Conservation (phyloP, 371 early-diverging fungal genomes). For the Mucor racemosus region DNA sequence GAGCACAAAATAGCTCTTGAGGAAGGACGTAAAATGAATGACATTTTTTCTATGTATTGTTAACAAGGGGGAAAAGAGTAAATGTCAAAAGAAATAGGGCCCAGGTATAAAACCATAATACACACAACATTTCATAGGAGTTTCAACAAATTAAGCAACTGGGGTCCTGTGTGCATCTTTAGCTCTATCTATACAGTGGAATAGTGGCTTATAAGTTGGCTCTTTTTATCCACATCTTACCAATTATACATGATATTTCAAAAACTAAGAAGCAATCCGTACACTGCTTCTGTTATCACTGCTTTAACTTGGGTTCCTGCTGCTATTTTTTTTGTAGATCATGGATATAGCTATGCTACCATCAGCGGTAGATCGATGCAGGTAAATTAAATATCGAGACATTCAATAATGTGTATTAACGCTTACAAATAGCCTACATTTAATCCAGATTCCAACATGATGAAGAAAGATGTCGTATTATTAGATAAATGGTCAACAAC, state of each 20-base stretch:
- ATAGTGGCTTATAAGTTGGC: constrained; percentile 14
- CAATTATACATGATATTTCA: constrained; percentile 24
- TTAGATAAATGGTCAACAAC: constrained; percentile 69
- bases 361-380: constrained; percentile 77
- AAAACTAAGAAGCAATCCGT: constrained; percentile 38
- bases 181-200: background rate
- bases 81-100: constrained; percentile 6
- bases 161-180: background rate
- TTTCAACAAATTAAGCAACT: background rate
- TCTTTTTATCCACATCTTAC: background rate
- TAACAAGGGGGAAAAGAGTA: background rate
- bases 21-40: constrained; percentile 29
- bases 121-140: background rate
- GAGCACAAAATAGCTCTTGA: constrained; percentile 4
- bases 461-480: constrained; percentile 77
- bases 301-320: constrained; percentile 66
- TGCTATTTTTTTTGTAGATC: constrained; percentile 61
- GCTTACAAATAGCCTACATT: constrained; percentile 69
- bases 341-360: constrained; percentile 64
- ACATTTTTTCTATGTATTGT: constrained; percentile 14
- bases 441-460: constrained; percentile 83
- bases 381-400: constrained; percentile 35
- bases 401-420: background rate
- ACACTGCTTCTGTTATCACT: constrained; percentile 30
- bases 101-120: background rate